Evolutionary conservation across 495 filamentous ascomycete genomes (phyloP).

Genomic region (Pseudomonodictys pantanalensis): DNA sequence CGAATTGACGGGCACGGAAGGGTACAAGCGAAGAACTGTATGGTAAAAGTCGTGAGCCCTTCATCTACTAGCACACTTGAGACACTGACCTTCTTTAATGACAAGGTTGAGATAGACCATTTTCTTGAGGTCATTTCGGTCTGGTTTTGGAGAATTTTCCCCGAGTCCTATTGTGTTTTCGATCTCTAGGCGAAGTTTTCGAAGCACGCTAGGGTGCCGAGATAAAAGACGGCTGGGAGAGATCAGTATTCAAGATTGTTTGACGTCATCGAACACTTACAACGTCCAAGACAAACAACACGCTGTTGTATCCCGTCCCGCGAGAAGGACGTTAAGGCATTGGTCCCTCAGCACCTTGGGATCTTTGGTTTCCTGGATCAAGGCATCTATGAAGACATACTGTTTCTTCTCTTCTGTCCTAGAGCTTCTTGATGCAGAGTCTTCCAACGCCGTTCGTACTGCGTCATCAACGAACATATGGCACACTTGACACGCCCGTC

Average conservation of each 20-base stretch:
- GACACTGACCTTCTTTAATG: conserved; percentile 16
- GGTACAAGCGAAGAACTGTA: conserved; percentile 55
- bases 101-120: conserved; percentile 26
- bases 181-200: conserved; percentile 8
- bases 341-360: conserved; percentile 70
- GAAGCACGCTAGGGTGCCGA: background rate
- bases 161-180: background rate
- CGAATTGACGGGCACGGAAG: conserved; percentile 41
- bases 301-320: conserved; percentile 42
- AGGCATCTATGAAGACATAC: conserved; percentile 76
- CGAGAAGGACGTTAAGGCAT: conserved; percentile 70
- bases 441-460: background rate
- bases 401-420: background rate
- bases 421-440: background rate
- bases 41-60: no score
- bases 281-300: conserved; percentile 33
- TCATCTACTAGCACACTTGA: no score
- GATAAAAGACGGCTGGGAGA: no score
- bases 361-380: conserved; percentile 72
- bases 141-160: background rate
- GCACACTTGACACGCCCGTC: background rate
- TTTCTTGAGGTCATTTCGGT: conserved; percentile 16
- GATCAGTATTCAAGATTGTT: no score
- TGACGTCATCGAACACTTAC: background rate
- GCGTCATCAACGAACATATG: background rate